Percentiles rank a stretch among this genome's conserved stretches.
Conservation (phyloP, 106 monocot species). For the Dioscorea alata region DNA sequence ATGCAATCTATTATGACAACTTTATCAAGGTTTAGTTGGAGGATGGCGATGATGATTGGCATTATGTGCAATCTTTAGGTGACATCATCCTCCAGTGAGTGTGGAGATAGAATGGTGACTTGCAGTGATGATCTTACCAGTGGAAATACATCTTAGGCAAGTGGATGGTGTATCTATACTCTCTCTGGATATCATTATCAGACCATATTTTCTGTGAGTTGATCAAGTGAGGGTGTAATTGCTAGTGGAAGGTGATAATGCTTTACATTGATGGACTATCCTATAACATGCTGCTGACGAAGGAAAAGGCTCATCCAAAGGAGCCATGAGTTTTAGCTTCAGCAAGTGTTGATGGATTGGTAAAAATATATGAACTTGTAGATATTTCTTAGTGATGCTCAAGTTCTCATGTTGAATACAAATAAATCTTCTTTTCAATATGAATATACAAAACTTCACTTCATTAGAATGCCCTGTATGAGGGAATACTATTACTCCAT, state of each 20-base stretch:
- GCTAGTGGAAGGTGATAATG: constrained; percentile 73
- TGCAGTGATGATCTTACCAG: constrained; percentile 89
- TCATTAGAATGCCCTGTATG: too few species aligned
- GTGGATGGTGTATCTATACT: constrained; percentile 36
- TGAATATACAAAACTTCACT: too few species aligned
- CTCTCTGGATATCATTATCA: constrained; percentile 70
- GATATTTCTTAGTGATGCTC: constrained; percentile 1
- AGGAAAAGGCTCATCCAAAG: constrained; percentile 72
- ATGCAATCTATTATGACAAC: constrained; percentile 90
- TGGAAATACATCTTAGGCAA: constrained; percentile 24
- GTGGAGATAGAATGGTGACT: constrained; percentile 84
- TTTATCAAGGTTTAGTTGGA: constrained; percentile 93
- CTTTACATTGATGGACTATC: constrained; percentile 40
- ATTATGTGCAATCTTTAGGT: constrained; percentile 74
- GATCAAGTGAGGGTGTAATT: constrained; percentile 74
- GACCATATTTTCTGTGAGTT: constrained; percentile 68
- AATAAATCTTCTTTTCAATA: too few species aligned
- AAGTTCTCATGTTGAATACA: too few species aligned
- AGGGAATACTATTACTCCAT: too few species aligned
- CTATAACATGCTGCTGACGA: constrained; percentile 62
- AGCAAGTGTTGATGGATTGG: constrained; percentile 59
- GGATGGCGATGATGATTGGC: constrained; percentile 84
- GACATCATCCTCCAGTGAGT: constrained; percentile 62
- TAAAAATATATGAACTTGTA: constrained; percentile 53
- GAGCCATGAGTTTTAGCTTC: constrained; percentile 46